Evolutionary conservation across 163 green algal species (phyloP), one percentile per base, ranked within the genome.

Genomic region (Picocystis sp.): DNA sequence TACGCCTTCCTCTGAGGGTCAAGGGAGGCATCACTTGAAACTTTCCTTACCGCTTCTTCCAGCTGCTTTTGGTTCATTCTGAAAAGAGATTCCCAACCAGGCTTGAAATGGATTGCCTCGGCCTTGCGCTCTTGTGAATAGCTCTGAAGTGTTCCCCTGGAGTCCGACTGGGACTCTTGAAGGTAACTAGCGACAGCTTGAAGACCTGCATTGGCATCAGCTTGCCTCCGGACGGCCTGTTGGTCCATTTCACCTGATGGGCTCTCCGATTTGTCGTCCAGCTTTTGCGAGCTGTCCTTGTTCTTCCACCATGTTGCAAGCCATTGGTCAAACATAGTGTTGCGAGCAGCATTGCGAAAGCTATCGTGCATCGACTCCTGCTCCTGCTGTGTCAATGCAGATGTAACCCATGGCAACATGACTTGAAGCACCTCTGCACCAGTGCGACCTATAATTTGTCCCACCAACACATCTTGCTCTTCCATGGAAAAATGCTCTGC

Each of bases 41-140:
- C 77, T 11, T 73, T 69, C 23, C 80, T 75, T 34, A 87, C 80
- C 9, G 79, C 79, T 14, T 74, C 72, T 69, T 96, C 83, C 43
- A 98, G 74, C 71, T 94, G 81, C 66, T 86, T n/a, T 69, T 96
- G 89, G 64, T 96, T 97, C 80, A 98, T 93, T 45, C 77, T 67
- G 76, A 97, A 98, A 22, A 98, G 92, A 68, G 95, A 80, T 54
- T 92, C 80, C 87, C 89, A 97, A 45, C 86, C 83, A 5, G 86
- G 84, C 47, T 69, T 71, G 68, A 88, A 93, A 3, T 38, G 29
- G 8, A 38, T 38, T 12, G 29, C 29, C 29, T 38, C 29, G 8
- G n/a, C 29, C 29, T 38, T 38, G 57, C 67, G 21, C 43, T 69
- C 38, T 50, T 64, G 38, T 81, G 66, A 10, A 63, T 57, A 17